Evolutionary conservation across 805 yeast species (phyloP).

Genomic region (Sugiyamaella americana): DNA sequence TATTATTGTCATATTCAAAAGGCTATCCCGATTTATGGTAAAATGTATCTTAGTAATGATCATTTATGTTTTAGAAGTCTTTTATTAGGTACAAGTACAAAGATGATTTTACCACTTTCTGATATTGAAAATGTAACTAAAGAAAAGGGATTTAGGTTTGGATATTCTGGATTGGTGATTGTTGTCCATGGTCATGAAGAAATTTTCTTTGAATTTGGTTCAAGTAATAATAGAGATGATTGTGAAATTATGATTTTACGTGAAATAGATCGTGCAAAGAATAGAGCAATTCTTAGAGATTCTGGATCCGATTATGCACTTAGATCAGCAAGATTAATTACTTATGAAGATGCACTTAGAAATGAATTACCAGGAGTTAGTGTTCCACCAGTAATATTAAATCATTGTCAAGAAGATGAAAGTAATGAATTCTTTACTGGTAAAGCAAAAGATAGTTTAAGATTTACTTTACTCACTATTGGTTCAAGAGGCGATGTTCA

Average conservation of each 20-base stretch:
- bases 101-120: conserved; percentile 71
- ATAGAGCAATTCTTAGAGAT: conserved; percentile 4
- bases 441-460: conserved; percentile 6
- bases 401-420: conserved; percentile 5
- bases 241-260: conserved; percentile 48
- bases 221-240: conserved; percentile 50
- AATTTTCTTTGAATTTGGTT: conserved; percentile 60
- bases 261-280: conserved; percentile 39
- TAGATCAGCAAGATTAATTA: conserved; percentile 54
- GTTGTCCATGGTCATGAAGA: conserved; percentile 72
- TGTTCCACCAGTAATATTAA: conserved; percentile 17
- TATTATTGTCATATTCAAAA: conserved; percentile 66
- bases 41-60: conserved; percentile 62
- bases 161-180: conserved; percentile 63
- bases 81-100: conserved; percentile 68
- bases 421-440: conserved; percentile 7
- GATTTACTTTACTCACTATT: conserved; percentile 56
- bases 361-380: conserved; percentile 11
- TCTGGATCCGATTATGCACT: conserved; percentile 18
- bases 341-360: conserved; percentile 58
- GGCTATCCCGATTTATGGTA: conserved; percentile 77
- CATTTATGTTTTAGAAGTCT: conserved; percentile 76
- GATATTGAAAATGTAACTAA: conserved; percentile 66
- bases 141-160: conserved; percentile 62
- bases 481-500: conserved; percentile 98